Evolutionary conservation across 2,329 filamentous ascomycete genomes (phyloP), one percentile per base, ranked within the genome.

Genomic region (Diaporthe citri): DNA sequence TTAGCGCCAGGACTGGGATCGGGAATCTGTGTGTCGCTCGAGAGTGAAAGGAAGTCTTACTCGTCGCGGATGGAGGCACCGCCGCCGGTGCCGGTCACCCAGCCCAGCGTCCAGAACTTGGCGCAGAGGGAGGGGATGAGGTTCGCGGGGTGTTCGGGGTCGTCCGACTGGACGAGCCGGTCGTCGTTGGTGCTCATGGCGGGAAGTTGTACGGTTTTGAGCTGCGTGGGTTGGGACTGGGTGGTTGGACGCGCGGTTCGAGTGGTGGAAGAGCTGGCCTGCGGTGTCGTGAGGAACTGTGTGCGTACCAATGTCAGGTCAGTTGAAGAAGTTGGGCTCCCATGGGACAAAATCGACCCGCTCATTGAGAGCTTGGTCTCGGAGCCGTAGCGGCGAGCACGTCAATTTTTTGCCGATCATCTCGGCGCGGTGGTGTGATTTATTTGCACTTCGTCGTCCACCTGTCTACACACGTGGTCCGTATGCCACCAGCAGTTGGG

Each of bases 81-180:
- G 79, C 94, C 94, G 76, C 94, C 94, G 3, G 94, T 97, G 74
- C 94, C 95, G 17, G 95, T 96, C 41, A 97, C 96, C 96, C 97
- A 98, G 79, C 97, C 97, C 80, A 97, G 88, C 25, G 90, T 95
- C 90, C 98, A 99, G 86, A 99, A 99, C 83, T 96, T 97, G 81
- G 94, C 93, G 87, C 97, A 99, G 66, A 99, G 90, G 64, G 94
- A 93, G 77, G 96, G 97, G 79, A 98, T 98, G 80, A 97, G 90
- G 86, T 99, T 99, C 78, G 97, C 96, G 31, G 97, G 97, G 85
- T 99, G 97, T 76, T 95, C 87, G 7, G 94, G 93, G 82, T 98
- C 92, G 41, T 85, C 82, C 15, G 92, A 93, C 52, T 84, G 85
- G 82, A 93, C 85, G 77, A 93, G 88, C 78, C 89, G 85, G 82